phyloP scores from a whole-genome alignment of 441 rosid species.

The Populus hybrid region DNA sequence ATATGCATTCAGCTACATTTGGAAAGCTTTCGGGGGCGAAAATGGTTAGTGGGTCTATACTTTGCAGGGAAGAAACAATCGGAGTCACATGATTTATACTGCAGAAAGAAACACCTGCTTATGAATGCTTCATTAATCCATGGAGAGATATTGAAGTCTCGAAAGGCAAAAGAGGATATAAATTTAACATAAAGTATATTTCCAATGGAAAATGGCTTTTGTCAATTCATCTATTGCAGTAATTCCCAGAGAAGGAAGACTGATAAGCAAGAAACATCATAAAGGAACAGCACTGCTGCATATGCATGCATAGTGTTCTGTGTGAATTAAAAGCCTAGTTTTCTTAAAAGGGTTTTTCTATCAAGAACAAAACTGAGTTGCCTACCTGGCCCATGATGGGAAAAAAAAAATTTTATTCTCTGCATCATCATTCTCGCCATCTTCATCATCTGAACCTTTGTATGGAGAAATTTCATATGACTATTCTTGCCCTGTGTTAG shows the following conservation, averaged over 20 bases:
- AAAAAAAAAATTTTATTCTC: conserved; percentile 35
- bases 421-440: conserved; percentile 40
- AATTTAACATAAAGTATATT: not conserved
- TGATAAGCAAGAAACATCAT: not conserved
- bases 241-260: not conserved
- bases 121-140: not conserved
- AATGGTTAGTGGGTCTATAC: conserved; percentile 37
- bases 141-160: not conserved
- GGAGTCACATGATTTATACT: conserved; percentile 50
- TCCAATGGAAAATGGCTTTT: not conserved
- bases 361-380: conserved; percentile 11
- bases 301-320: not conserved
- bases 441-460: conserved; percentile 85
- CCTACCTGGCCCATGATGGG: conserved; percentile 90
- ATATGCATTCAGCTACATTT: conserved; percentile 49
- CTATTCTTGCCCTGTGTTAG: conserved; percentile 34
- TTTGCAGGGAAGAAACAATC: conserved; percentile 46
- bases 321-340: not conserved
- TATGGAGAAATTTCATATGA: conserved; percentile 95
- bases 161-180: not conserved
- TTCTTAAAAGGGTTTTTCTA: not conserved
- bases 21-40: conserved; percentile 50
- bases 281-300: not conserved
- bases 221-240: not conserved
- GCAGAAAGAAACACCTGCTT: conserved; percentile 22